Evolutionary conservation across 768 basidiomycete species (phyloP).

Genomic region (Rhizopogon vinicolor): DNA sequence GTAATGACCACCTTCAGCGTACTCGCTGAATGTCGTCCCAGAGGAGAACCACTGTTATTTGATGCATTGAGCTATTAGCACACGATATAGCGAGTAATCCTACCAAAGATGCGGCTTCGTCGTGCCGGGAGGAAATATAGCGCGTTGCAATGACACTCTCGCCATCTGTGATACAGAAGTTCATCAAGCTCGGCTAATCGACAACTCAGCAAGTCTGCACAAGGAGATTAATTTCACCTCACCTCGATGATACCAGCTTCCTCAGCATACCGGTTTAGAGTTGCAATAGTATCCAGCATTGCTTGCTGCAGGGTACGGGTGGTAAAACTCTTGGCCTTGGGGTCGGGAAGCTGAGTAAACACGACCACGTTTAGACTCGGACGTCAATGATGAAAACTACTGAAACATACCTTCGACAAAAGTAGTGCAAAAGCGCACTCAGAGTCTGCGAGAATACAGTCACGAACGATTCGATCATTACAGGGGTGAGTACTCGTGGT

Average conservation of each 20-base stretch:
- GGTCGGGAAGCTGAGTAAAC: slow-evolving; percentile 63
- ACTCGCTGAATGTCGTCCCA: slow-evolving; percentile 91
- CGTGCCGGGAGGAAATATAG: slow-evolving; percentile 87
- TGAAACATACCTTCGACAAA: slow-evolving; percentile 61
- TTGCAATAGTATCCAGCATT: slow-evolving; percentile 83
- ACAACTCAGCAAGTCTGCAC: not conserved
- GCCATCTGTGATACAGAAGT: slow-evolving; percentile 96
- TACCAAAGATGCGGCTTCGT: slow-evolving; percentile 90
- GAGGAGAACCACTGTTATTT: slow-evolving; percentile 82
- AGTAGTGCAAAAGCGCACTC: slow-evolving; percentile 97
- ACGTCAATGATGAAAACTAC: not conserved
- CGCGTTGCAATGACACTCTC: slow-evolving; percentile 90
- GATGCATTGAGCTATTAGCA: not conserved
- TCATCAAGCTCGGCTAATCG: slow-evolving; percentile 79
- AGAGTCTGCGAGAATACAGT: slow-evolving; percentile 53
- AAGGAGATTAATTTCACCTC: slow-evolving; percentile 7
- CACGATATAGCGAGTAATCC: not conserved
- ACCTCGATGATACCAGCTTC: slow-evolving; percentile 74
- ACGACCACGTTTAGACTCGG: slow-evolving; percentile 4
- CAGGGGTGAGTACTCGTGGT: no score
- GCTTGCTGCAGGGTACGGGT: slow-evolving; percentile 70
- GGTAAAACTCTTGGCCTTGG: slow-evolving; percentile 71
- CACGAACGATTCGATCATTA: not conserved
- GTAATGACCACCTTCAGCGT: slow-evolving; percentile 83
- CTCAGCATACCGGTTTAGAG: slow-evolving; percentile 72